phyloP scores from a whole-genome alignment of 2,329 filamentous ascomycete species.

The Colletotrichum cereale region DNA sequence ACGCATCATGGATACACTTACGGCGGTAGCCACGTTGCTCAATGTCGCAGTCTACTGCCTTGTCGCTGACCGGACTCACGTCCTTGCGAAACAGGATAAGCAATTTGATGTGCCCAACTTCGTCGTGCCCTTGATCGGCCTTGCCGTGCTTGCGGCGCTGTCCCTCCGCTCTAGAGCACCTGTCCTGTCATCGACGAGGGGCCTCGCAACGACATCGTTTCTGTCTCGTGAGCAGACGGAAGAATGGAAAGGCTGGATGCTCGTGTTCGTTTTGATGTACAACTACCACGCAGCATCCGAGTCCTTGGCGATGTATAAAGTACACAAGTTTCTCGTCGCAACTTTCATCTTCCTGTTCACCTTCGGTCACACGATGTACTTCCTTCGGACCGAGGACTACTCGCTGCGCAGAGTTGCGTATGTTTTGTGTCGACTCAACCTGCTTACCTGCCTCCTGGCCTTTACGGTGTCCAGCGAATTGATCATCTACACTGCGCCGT shows the following conservation, averaged over 20 bases:
- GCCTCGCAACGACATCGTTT: slow-evolving; percentile 28
- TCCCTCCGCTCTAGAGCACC: slow-evolving; percentile 28
- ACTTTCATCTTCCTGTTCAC: slow-evolving; percentile 73
- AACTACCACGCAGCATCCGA: slow-evolving; percentile 66
- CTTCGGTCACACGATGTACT: slow-evolving; percentile 71
- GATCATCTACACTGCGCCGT: slow-evolving; percentile 66
- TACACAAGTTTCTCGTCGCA: slow-evolving; percentile 66
- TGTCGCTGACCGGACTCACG: slow-evolving; percentile 65
- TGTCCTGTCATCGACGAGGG: background rate
- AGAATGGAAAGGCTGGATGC: slow-evolving; percentile 78
- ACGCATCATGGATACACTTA: slow-evolving; percentile 42
- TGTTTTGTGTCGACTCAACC: slow-evolving; percentile 66
- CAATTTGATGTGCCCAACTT: slow-evolving; percentile 52
- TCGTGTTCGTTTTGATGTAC: slow-evolving; percentile 64
- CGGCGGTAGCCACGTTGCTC: slow-evolving; percentile 46
- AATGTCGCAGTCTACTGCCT: slow-evolving; percentile 58
- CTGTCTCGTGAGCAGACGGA: slow-evolving; percentile 69
- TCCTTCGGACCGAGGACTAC: slow-evolving; percentile 68
- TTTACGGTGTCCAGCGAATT: slow-evolving; percentile 68
- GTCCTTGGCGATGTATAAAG: slow-evolving; percentile 64
- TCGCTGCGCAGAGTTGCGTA: slow-evolving; percentile 64
- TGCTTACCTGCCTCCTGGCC: slow-evolving; percentile 64
- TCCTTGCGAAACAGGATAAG: slow-evolving; percentile 65
- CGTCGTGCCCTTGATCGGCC: slow-evolving; percentile 42
- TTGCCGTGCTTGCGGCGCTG: slow-evolving; percentile 43